Conservation (phyloP, 768 basidiomycete genomes). For the Podaxis sp. region DNA sequence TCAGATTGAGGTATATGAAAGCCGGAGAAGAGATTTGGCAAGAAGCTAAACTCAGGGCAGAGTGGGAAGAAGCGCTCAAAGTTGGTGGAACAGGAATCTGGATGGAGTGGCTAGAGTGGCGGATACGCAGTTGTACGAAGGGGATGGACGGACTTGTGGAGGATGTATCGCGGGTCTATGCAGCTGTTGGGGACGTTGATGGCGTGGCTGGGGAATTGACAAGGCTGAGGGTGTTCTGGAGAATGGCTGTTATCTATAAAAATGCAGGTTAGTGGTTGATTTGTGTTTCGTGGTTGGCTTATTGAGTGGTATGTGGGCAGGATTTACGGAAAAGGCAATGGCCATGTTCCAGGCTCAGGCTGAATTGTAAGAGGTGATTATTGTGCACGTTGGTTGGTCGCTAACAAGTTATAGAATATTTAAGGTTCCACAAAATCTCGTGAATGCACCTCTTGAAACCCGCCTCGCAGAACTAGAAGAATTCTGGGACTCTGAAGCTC, state of each 20-base stretch:
- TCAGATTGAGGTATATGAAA: slow-evolving; percentile 65
- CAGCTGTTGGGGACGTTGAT: slow-evolving; percentile 31
- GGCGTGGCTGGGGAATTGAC: slow-evolving; percentile 47
- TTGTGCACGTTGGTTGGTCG: not conserved
- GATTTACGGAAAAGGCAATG: slow-evolving; percentile 69
- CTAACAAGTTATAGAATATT: slow-evolving; percentile 47
- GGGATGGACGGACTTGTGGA: slow-evolving; percentile 54
- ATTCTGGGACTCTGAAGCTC: slow-evolving; percentile 82
- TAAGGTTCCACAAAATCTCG: slow-evolving; percentile 46
- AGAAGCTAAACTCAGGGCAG: slow-evolving; percentile 46
- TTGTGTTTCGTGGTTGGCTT: not conserved
- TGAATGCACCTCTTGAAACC: slow-evolving; percentile 38
- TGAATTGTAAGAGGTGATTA: slow-evolving; percentile 59
- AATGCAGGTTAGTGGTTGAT: slow-evolving; percentile 54
- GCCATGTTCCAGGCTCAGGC: slow-evolving; percentile 84
- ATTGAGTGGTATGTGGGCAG: slow-evolving; percentile 32
- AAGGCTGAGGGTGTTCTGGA: slow-evolving; percentile 68
- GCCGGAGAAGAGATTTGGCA: slow-evolving; percentile 76
- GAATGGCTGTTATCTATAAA: slow-evolving; percentile 57
- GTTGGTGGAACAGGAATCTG: slow-evolving; percentile 57
- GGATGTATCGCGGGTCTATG: slow-evolving; percentile 47
- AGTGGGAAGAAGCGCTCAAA: slow-evolving; percentile 70
- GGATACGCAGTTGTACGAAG: slow-evolving; percentile 43
- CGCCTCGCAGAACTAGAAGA: slow-evolving; percentile 65
- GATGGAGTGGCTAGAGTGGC: slow-evolving; percentile 83